These are phyloP conservation scores for Dendrocalamus latiflorus DNA, from an alignment of 202 grass and related monocot species.

Conservation along the genomic window DNA sequence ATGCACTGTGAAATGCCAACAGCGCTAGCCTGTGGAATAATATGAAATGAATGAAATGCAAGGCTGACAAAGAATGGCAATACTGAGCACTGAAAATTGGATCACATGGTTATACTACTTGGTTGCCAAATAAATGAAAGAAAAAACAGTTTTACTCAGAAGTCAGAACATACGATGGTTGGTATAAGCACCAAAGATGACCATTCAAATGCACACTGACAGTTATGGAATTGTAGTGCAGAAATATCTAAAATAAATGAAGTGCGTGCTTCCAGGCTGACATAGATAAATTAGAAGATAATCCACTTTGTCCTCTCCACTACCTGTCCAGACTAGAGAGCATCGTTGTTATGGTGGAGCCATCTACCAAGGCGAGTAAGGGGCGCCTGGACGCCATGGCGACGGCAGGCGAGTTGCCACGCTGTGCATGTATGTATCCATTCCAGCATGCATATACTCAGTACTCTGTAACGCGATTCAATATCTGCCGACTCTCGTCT, in stretches of 20 bases:
- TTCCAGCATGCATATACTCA: too few relatives aligned
- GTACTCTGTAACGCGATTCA: too few relatives aligned
- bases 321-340: neutral
- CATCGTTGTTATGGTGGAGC: too few relatives aligned
- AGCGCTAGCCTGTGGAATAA: conserved; percentile 55
- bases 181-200: conserved; percentile 5
- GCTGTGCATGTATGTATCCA: too few relatives aligned
- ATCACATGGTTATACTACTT: neutral
- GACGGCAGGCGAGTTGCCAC: too few relatives aligned
- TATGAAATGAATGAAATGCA: conserved; percentile 31
- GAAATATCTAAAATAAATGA: neutral
- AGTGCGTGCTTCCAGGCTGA: neutral
- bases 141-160: conserved; percentile 6
- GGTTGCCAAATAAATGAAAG: neutral
- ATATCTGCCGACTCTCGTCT: too few relatives aligned
- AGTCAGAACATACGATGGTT: conserved; percentile 18
- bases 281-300: conserved; percentile 1
- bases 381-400: too few relatives aligned
- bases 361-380: too few relatives aligned
- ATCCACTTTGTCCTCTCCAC: neutral
- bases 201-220: neutral
- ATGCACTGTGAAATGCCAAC: conserved; percentile 47
- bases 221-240: neutral
- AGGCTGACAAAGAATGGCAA: neutral
- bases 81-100: neutral